Evolutionary conservation across 1,284 basidiomycete species (phyloP).

Genomic region (Pascua guehoae): DNA sequence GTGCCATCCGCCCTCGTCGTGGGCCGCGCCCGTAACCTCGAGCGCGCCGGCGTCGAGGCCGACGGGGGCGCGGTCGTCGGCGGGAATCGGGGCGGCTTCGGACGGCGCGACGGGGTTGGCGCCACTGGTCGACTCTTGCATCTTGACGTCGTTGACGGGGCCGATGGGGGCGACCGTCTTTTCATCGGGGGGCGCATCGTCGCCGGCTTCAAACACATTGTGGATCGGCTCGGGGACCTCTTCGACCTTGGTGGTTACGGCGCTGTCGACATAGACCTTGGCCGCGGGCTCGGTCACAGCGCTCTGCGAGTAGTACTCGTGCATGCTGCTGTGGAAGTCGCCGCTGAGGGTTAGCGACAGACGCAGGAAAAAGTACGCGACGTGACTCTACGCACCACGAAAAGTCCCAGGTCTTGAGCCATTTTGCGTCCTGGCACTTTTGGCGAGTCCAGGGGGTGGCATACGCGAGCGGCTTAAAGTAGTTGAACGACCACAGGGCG

Average conservation of each 20-base stretch:
- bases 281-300: constrained; percentile 17
- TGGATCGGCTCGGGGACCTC: constrained; percentile 46
- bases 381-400: constrained; percentile 67
- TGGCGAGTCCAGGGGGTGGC: constrained; percentile 80
- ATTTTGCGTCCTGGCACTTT: constrained; percentile 72
- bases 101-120: constrained; percentile 3
- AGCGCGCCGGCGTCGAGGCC: constrained; percentile 47
- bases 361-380: neutral
- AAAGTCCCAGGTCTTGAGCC: constrained; percentile 95
- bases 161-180: constrained; percentile 42
- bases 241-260: constrained; percentile 32
- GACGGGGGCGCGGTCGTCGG: constrained; percentile 46
- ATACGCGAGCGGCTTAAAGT: constrained; percentile 81
- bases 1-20: constrained; percentile 48
- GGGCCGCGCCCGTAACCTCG: constrained; percentile 36
- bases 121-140: constrained; percentile 36
- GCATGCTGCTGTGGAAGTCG: constrained; percentile 42
- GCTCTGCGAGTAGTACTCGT: constrained; percentile 26
- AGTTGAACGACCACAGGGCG: constrained; percentile 71
- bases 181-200: constrained; percentile 38
- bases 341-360: constrained; percentile 16
- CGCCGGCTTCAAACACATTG: constrained; percentile 44
- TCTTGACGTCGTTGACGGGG: constrained; percentile 37
- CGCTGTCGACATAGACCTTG: constrained; percentile 27
- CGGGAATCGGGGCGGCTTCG: constrained; percentile 14